Base-by-base conservation (phyloP, 495 filamentous ascomycete species). In the Penicillium soppii region DNA sequence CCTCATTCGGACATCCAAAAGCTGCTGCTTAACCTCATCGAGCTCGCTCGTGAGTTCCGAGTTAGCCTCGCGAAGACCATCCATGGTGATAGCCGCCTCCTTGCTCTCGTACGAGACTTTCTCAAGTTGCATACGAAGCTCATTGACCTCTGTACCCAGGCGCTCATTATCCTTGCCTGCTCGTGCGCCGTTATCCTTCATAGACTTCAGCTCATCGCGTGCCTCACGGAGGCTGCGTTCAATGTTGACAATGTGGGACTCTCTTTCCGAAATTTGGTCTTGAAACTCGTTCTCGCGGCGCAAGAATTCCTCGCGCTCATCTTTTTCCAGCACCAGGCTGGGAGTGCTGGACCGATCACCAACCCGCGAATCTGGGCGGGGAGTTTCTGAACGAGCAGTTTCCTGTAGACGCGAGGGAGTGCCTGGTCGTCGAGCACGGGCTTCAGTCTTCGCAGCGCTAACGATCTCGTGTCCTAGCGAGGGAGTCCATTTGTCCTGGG, bases 51-150 rank as follows among this genome's bases (percentile, higher is more conserved):
- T 96, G 22, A 98, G 82, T 66, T 98, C 94, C 0, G 86, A 73
- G 61, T 98, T 98, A 33, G 92, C 94, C 62, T 97, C 94, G 63
- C 97, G 96, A 15, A 98, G 76, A 16, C 90, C 86, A 66, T 98
- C 94, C 89, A 98, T 97, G 12, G 94, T 97, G 61, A 98, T 98
- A 50, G 86, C 82, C 5, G 90, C 91, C 68, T 98, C 94, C 70
- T 97, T 97, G 74, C 88, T 86, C 76, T 98, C 94, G 59, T 97
- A 98, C 1, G 89, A 84, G 23, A 98, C 78, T 62, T 92, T 88
- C 74, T 98, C 92, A 8, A 97, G 80, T 50, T 96, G 90, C 92
- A 98, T 97, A 62, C 87, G 88, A 47, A 95, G 77, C 56, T 95
- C 90, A 57, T 96, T 96, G 44, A 91, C 81, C 62, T 97, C 92